Percentiles rank a stretch among this genome's conserved stretches.
phyloP scores from a whole-genome alignment of 1,139 yeast genomes.

The Suhomyces chickasaworum region DNA sequence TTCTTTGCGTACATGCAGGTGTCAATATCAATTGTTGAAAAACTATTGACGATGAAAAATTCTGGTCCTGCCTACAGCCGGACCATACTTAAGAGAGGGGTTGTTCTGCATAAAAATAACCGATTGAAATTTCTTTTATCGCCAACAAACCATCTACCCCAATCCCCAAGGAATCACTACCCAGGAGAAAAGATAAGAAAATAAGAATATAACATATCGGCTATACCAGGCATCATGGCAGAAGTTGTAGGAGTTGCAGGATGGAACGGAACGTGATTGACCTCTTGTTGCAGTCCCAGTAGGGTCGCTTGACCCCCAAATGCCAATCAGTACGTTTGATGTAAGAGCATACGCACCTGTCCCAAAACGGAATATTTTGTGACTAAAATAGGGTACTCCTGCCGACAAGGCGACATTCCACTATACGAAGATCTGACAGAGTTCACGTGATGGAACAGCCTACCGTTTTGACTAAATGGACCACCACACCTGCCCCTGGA shows the following conservation, averaged over 20 bases:
- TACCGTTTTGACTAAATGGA: no score
- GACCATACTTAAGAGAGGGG: background rate
- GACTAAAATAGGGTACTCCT: constrained; percentile 1
- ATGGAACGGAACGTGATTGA: no score
- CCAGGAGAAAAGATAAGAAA: no score
- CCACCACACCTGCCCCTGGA: no score
- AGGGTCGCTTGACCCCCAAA: background rate
- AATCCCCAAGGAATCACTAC: no score
- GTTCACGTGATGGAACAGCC: constrained; percentile 3
- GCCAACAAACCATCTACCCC: no score
- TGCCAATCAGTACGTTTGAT: background rate
- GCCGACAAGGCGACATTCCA: constrained; percentile 4
- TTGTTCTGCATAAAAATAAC: background rate
- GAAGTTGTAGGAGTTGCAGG: no score
- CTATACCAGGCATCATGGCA: no score
- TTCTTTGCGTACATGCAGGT: background rate
- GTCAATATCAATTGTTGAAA: background rate
- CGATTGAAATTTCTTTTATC: constrained; percentile 1
- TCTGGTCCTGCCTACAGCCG: background rate
- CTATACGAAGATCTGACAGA: background rate
- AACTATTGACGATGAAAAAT: background rate
- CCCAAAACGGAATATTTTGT: constrained; percentile 1
- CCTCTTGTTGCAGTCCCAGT: no score
- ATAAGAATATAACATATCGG: no score
- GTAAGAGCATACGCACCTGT: background rate